A percentile compares a stretch with the other conserved stretches of the same genome.
These are phyloP conservation scores for Pestalotiopsis fici DNA, from an alignment of 2,329 filamentous ascomycete species.

Conservation along the genomic window DNA sequence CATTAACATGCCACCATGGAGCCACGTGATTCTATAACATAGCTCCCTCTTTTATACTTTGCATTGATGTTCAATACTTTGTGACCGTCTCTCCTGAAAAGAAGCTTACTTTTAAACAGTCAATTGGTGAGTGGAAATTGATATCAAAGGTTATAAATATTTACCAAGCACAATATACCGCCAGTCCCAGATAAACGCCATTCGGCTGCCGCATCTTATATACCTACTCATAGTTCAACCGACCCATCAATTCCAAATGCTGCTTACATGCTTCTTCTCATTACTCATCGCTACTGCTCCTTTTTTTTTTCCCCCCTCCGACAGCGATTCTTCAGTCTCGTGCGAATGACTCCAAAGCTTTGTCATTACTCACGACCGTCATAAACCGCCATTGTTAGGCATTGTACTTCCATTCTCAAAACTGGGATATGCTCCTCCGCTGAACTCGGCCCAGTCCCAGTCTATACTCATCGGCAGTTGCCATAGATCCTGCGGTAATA, in stretches of 20 bases:
- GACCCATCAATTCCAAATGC: background rate
- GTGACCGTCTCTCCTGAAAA: too few relatives aligned
- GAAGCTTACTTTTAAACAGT: too few relatives aligned
- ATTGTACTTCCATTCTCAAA: slow-evolving; percentile 60
- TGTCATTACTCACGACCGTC: background rate
- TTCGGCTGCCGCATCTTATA: background rate
- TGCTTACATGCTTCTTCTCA: background rate
- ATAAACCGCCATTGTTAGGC: slow-evolving; percentile 3
- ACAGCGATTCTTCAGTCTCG: background rate
- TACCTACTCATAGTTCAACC: background rate
- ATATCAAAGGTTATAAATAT: slow-evolving; percentile 5
- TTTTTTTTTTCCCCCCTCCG: background rate
- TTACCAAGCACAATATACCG: background rate
- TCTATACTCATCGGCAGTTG: slow-evolving; percentile 95
- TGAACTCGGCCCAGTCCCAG: slow-evolving; percentile 78
- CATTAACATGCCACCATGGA: background rate
- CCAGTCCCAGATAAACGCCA: slow-evolving; percentile 8
- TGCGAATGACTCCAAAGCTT: background rate
- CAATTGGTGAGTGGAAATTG: background rate
- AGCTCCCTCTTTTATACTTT: background rate
- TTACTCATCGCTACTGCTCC: background rate
- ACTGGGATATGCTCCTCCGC: slow-evolving; percentile 63
- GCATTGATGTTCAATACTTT: too few relatives aligned
- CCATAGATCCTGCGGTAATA: slow-evolving; percentile 92
- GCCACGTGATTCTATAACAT: background rate